These are phyloP conservation scores for Pseudocercospora fijiensis DNA, from an alignment of 2,329 filamentous ascomycete genomes.

Conservation along the genomic window DNA sequence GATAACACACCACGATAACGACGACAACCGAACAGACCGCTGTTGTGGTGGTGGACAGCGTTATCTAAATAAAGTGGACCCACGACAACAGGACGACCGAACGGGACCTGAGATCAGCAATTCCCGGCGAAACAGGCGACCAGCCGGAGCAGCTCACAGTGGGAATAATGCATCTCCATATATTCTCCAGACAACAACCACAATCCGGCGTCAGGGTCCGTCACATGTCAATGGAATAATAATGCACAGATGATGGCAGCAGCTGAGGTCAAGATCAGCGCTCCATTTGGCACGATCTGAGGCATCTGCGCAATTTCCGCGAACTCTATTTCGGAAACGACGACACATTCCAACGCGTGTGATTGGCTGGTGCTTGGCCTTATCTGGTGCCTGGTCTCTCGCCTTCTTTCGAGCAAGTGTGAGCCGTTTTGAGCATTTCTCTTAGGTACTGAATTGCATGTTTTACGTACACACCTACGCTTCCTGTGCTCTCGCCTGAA, in stretches of 20 bases:
- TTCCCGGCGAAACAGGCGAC: background rate
- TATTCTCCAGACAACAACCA: background rate
- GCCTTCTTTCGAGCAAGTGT: conserved; percentile 11
- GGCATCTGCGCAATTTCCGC: background rate
- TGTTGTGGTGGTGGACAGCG: too few species aligned
- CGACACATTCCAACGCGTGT: background rate
- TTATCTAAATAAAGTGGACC: too few species aligned
- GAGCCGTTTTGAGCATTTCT: conserved; percentile 17
- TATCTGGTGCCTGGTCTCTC: conserved; percentile 13
- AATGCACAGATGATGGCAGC: background rate
- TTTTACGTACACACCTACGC: conserved; percentile 23
- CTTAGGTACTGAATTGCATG: conserved; percentile 23
- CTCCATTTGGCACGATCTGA: background rate
- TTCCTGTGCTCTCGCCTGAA: conserved; percentile 11
- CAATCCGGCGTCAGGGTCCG: background rate
- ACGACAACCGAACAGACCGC: too few species aligned
- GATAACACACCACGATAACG: too few species aligned
- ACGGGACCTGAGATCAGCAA: background rate
- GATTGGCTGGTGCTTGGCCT: background rate
- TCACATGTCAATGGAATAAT: background rate
- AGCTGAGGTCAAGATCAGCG: conserved; percentile 3
- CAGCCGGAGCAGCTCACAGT: background rate
- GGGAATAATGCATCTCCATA: background rate
- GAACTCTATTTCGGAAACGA: conserved; percentile 4
- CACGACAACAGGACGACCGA: too few species aligned